A percentile compares a stretch with the other conserved stretches of the same genome.
Conservation (phyloP, 768 basidiomycete genomes). For the Leccinum obscurum region DNA sequence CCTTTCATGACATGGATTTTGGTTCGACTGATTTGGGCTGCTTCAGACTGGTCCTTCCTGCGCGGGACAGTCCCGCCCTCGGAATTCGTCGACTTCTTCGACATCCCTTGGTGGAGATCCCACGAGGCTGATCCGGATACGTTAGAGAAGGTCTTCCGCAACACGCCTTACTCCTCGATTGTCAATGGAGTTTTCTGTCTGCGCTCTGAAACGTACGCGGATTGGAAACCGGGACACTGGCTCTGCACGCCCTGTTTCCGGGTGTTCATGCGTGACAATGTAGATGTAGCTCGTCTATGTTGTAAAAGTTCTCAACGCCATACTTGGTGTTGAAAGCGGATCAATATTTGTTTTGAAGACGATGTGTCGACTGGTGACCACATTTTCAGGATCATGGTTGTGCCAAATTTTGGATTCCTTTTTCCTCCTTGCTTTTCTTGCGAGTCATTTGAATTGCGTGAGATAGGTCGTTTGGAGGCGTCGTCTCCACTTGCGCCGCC, state of each 20-base stretch:
- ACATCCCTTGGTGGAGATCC: constrained; percentile 18
- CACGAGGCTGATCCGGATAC: constrained; percentile 1
- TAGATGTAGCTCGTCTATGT: constrained; percentile 5
- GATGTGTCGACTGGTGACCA: background rate
- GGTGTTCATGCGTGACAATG: constrained; percentile 11
- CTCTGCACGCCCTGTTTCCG: constrained; percentile 14
- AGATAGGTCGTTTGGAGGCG: too few relatives aligned
- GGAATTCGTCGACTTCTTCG: constrained; percentile 9
- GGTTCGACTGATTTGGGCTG: background rate
- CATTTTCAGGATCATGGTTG: background rate
- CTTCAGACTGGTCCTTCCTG: constrained; percentile 18
- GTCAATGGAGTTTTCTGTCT: constrained; percentile 1
- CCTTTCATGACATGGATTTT: background rate
- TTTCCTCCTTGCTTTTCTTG: background rate
- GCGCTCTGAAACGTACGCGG: constrained; percentile 6
- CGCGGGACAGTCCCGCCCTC: constrained; percentile 13
- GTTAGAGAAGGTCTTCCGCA: constrained; percentile 7
- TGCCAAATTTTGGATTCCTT: background rate
- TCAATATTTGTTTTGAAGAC: background rate
- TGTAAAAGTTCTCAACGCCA: background rate
- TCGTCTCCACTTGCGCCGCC: too few relatives aligned
- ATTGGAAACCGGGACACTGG: constrained; percentile 13
- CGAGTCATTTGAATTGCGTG: background rate
- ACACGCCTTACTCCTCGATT: constrained; percentile 9
- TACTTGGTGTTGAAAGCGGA: background rate